Evolutionary conservation across 2,329 filamentous ascomycete species (phyloP).

Genomic region (Colletotrichum costaricense): DNA sequence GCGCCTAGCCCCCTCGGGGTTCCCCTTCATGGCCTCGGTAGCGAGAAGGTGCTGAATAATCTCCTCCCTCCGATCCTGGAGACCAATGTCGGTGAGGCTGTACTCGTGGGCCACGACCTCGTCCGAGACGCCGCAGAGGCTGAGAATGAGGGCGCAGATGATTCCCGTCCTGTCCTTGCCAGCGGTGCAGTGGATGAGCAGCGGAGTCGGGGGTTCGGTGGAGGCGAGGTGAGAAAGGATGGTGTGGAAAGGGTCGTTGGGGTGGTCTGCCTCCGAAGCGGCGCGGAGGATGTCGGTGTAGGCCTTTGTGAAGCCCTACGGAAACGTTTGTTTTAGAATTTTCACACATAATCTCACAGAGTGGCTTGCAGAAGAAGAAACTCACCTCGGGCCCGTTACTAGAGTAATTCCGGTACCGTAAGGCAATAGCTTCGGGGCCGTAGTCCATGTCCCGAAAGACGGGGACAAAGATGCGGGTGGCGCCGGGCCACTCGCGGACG

Average conservation of each 20-base stretch:
- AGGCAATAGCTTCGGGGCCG: conserved; percentile 70
- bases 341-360: too few relatives aligned
- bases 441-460: conserved; percentile 74
- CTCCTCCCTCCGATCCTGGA: conserved; percentile 63
- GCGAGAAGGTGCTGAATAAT: conserved; percentile 63
- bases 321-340: conserved; percentile 19
- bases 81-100: conserved; percentile 71
- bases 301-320: conserved; percentile 69
- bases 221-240: conserved; percentile 67
- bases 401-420: conserved; percentile 71
- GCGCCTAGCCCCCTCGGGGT: conserved; percentile 55
- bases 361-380: not conserved
- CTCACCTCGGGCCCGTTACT: conserved; percentile 54
- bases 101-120: conserved; percentile 75
- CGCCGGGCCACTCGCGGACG: conserved; percentile 44
- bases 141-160: conserved; percentile 73
- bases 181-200: conserved; percentile 79
- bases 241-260: conserved; percentile 55
- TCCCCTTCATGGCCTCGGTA: conserved; percentile 60
- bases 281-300: conserved; percentile 71
- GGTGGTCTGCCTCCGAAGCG: conserved; percentile 50
- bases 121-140: conserved; percentile 71
- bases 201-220: conserved; percentile 52
- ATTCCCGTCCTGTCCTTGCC: conserved; percentile 84
- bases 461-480: conserved; percentile 69